phyloP scores from a whole-genome alignment of 306 rosid genomes.

The Crotalaria pallida region DNA sequence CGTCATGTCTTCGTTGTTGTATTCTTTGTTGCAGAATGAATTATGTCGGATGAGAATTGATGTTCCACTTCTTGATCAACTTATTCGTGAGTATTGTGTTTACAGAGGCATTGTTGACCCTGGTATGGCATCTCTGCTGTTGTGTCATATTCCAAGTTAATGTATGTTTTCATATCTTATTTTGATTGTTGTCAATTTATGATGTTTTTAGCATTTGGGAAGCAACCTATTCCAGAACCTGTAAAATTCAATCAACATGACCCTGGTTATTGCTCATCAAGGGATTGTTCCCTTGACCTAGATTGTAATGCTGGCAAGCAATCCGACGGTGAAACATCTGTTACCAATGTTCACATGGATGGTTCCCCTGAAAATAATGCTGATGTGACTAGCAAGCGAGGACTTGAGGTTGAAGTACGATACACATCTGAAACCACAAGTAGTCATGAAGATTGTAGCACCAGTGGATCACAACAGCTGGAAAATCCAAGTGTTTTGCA shows the following conservation, averaged over 20 bases:
- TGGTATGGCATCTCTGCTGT: conserved; percentile 39
- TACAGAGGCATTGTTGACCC: conserved; percentile 92
- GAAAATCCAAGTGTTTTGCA: conserved; percentile 53
- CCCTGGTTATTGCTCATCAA: conserved; percentile 47
- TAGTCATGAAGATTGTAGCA: conserved; percentile 87
- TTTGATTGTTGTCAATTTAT: conserved; percentile 26
- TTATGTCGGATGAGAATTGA: conserved; percentile 84
- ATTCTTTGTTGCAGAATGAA: conserved; percentile 69
- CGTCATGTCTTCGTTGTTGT: conserved; percentile 18
- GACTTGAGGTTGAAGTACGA: conserved; percentile 62
- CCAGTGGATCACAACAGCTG: conserved; percentile 69
- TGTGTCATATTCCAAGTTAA: conserved; percentile 18
- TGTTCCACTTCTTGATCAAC: conserved; percentile 84
- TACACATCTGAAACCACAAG: conserved; percentile 50
- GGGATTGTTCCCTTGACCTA: conserved; percentile 58
- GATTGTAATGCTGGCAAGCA: conserved; percentile 60
- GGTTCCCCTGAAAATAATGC: conserved; percentile 78
- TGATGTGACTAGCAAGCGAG: conserved; percentile 64
- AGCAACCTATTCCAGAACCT: conserved; percentile 42
- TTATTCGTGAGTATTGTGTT: conserved; percentile 92
- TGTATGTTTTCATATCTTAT: neutral
- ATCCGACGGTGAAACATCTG: conserved; percentile 80
- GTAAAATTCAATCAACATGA: conserved; percentile 50
- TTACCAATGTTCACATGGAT: conserved; percentile 47
- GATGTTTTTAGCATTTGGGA: conserved; percentile 41